phyloP scores from a whole-genome alignment of 306 rosid genomes.

The Begonia fuchsioides region DNA sequence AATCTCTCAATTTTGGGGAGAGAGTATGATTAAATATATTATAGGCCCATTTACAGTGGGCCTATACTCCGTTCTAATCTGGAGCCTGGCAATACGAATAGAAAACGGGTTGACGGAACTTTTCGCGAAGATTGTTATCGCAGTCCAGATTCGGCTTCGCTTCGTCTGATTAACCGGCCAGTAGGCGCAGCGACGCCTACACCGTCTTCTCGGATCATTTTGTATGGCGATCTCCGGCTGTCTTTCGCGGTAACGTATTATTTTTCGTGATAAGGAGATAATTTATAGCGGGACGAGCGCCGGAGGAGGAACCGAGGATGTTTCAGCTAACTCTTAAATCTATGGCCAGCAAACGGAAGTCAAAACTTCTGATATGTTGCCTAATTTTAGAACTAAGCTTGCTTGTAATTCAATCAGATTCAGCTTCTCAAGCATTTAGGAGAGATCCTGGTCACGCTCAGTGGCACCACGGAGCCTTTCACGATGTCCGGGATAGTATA shows the following conservation, averaged over 20 bases:
- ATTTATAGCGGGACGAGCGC: neutral
- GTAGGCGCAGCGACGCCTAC: neutral
- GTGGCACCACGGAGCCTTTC: conserved; percentile 98
- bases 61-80: too few relatives aligned
- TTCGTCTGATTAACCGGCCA: neutral
- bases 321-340: conserved; percentile 11
- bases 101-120: too few relatives aligned
- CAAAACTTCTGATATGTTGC: conserved; percentile 8
- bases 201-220: neutral
- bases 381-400: conserved; percentile 21
- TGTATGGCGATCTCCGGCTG: neutral
- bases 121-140: too few relatives aligned
- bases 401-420: conserved; percentile 39
- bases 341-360: conserved; percentile 16
- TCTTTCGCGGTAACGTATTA: neutral
- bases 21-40: too few relatives aligned
- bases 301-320: neutral
- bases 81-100: too few relatives aligned
- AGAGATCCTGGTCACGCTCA: conserved; percentile 63
- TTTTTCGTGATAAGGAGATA: neutral
- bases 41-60: too few relatives aligned
- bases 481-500: conserved; percentile 59
- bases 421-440: conserved; percentile 66
- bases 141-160: too few relatives aligned
- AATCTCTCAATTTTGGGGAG: too few relatives aligned